A percentile compares a stretch with the other conserved stretches of the same genome.
Evolutionary conservation across 768 basidiomycete species (phyloP).

Genomic region (Mycena galopus): DNA sequence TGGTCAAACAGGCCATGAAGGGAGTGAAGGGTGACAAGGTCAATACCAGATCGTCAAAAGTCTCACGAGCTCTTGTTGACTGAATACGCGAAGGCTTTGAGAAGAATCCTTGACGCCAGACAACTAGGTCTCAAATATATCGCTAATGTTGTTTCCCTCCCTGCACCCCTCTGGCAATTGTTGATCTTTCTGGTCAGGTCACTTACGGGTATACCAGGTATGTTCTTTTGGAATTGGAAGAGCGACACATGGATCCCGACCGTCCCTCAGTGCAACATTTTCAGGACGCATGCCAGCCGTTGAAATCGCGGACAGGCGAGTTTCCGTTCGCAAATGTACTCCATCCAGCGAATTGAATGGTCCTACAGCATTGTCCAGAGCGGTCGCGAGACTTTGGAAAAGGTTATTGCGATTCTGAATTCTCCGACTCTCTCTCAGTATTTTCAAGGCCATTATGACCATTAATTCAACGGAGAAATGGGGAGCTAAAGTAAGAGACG

Average conservation of each 20-base stretch:
- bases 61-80: not conserved
- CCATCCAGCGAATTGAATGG: not conserved
- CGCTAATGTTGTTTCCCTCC: conserved; percentile 66
- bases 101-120: conserved; percentile 86
- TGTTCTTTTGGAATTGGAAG: not conserved
- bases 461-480: conserved; percentile 86
- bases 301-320: conserved; percentile 89
- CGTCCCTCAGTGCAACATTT: conserved; percentile 78
- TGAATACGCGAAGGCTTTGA: conserved; percentile 68
- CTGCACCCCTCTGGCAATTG: no score
- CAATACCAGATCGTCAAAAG: not conserved
- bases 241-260: not conserved
- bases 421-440: not conserved
- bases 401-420: conserved; percentile 54
- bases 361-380: conserved; percentile 86
- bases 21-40: conserved; percentile 81
- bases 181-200: conserved; percentile 42
- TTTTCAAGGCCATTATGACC: conserved; percentile 78
- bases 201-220: conserved; percentile 91
- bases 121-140: conserved; percentile 96
- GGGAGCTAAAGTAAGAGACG: conserved; percentile 73
- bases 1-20: conserved; percentile 99
- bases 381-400: conserved; percentile 94
- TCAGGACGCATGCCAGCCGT: conserved; percentile 99
- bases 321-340: not conserved